These are phyloP conservation scores for Suillus tomentosus DNA, from an alignment of 768 basidiomycete genomes.

Conservation along the genomic window DNA sequence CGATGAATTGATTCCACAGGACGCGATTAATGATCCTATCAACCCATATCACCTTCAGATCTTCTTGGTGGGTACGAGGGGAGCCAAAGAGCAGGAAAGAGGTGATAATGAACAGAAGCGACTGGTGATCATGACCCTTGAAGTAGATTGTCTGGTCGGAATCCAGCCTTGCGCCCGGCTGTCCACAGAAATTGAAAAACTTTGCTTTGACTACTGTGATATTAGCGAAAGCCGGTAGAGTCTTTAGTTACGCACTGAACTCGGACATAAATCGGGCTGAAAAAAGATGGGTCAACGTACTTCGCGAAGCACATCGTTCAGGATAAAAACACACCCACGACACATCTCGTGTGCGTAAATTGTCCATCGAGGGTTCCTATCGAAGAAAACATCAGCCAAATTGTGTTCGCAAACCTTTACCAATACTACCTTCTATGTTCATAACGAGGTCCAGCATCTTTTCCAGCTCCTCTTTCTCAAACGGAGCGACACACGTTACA, in stretches of 20 bases:
- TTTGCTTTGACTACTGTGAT: slow-evolving; percentile 24
- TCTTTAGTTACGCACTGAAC: slow-evolving; percentile 34
- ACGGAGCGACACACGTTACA: slow-evolving; percentile 39
- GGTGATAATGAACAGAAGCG: slow-evolving; percentile 37
- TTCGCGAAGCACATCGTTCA: not conserved
- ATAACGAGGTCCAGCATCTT: slow-evolving; percentile 36
- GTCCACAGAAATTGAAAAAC: slow-evolving; percentile 40
- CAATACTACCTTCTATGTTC: slow-evolving; percentile 34
- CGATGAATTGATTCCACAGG: slow-evolving; percentile 43
- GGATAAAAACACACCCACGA: slow-evolving; percentile 1
- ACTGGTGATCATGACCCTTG: slow-evolving; percentile 14
- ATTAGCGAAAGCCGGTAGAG: not conserved
- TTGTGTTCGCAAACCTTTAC: not conserved
- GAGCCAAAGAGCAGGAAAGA: slow-evolving; percentile 46
- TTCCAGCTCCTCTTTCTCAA: slow-evolving; percentile 36
- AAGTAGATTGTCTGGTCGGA: slow-evolving; percentile 27
- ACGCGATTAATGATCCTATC: slow-evolving; percentile 42
- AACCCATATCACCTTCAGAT: slow-evolving; percentile 45
- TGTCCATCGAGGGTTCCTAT: slow-evolving; percentile 1
- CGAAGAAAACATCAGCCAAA: not conserved
- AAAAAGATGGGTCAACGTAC: not conserved
- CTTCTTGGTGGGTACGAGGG: slow-evolving; percentile 43
- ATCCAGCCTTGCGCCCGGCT: slow-evolving; percentile 37
- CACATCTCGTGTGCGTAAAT: slow-evolving; percentile 1
- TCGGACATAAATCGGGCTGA: slow-evolving; percentile 46